These are phyloP conservation scores for Scheffersomyces lignosus DNA, from an alignment of 805 yeast species.

Conservation along the genomic window DNA sequence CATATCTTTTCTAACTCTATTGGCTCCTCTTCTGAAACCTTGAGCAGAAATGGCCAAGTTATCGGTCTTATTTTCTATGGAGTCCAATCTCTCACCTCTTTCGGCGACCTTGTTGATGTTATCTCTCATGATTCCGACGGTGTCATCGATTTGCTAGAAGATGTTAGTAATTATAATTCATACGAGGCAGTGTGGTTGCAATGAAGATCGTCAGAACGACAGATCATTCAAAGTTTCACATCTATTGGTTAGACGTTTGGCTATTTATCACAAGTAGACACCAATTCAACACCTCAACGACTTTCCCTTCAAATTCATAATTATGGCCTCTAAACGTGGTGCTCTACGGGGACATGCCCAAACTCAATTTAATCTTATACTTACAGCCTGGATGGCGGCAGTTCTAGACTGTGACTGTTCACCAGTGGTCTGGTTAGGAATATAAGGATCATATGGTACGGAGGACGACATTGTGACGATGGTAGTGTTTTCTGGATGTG, in stretches of 20 bases:
- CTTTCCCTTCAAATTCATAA: too few relatives aligned
- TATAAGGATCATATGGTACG: conserved; percentile 83
- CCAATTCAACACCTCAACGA: too few relatives aligned
- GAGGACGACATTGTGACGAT: conserved; percentile 61
- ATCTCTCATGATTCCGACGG: conserved; percentile 97
- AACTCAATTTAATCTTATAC: too few relatives aligned
- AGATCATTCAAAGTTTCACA: too few relatives aligned
- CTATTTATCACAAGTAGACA: too few relatives aligned
- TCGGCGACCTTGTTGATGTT: conserved; percentile 95
- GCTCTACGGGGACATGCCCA: too few relatives aligned
- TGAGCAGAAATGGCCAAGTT: conserved; percentile 89
- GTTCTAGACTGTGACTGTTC: conserved; percentile 59
- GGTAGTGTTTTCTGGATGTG: neutral
- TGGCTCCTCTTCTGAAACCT: conserved; percentile 94
- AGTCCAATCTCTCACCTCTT: conserved; percentile 89
- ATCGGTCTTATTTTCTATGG: conserved; percentile 90
- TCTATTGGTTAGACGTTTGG: too few relatives aligned
- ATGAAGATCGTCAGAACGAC: too few relatives aligned
- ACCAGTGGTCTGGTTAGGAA: conserved; percentile 60
- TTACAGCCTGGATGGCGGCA: conserved; percentile 80
- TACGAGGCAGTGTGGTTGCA: too few relatives aligned
- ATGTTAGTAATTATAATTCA: conserved; percentile 27
- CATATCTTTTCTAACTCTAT: conserved; percentile 96
- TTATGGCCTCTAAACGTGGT: too few relatives aligned
- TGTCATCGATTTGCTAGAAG: conserved; percentile 78